Conservation (phyloP, 2,329 filamentous ascomycete species). For the Emergomyces orientalis region DNA sequence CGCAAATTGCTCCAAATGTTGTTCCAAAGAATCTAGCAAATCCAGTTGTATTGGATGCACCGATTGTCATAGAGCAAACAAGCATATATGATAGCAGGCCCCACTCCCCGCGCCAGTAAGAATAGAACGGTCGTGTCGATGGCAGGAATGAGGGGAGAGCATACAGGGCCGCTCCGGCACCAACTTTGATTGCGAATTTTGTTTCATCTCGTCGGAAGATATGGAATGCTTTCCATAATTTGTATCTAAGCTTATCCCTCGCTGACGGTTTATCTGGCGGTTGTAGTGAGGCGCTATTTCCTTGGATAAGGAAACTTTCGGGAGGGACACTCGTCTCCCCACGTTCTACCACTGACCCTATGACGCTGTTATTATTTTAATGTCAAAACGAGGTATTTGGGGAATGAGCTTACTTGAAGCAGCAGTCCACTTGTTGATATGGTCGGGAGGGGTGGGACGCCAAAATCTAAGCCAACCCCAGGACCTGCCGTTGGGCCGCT, state of each 20-base stretch:
- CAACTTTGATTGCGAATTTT: slow-evolving; percentile 84
- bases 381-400: neutral
- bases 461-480: slow-evolving; percentile 89
- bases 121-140: slow-evolving; percentile 67
- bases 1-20: slow-evolving; percentile 65
- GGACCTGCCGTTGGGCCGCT: slow-evolving; percentile 51
- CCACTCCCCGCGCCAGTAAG: slow-evolving; percentile 92
- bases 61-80: slow-evolving; percentile 95
- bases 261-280: slow-evolving; percentile 5
- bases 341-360: slow-evolving; percentile 16
- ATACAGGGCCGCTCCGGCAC: slow-evolving; percentile 78
- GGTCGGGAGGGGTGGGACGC: slow-evolving; percentile 26
- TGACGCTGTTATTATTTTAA: slow-evolving; percentile 4
- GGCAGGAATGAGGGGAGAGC: slow-evolving; percentile 81
- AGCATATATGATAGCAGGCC: slow-evolving; percentile 95
- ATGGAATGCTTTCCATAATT: slow-evolving; percentile 46
- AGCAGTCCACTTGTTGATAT: slow-evolving; percentile 2
- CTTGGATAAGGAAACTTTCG: neutral
- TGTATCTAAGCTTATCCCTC: slow-evolving; percentile 35
- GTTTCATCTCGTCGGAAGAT: slow-evolving; percentile 56
- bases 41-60: slow-evolving; percentile 88
- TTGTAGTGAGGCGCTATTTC: slow-evolving; percentile 9
- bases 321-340: neutral
- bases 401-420: slow-evolving; percentile 2
- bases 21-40: slow-evolving; percentile 80